Conservation (phyloP, 1,139 yeast genomes). For the Suhomyces bokatorum region DNA sequence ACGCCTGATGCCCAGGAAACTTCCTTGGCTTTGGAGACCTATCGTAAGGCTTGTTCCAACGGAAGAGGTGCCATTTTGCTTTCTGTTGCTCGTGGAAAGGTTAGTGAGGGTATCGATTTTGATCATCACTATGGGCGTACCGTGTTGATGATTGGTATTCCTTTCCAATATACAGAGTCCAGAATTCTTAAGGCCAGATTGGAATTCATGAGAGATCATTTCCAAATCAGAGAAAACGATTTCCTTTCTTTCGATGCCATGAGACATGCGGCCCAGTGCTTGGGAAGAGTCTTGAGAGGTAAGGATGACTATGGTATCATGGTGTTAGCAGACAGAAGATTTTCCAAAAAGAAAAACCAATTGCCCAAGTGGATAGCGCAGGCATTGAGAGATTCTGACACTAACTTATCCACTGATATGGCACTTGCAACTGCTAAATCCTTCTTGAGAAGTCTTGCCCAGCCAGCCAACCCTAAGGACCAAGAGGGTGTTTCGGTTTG, state of each 20-base stretch:
- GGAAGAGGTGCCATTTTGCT: constrained; percentile 96
- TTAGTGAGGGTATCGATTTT: constrained; percentile 98
- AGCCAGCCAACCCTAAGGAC: constrained; percentile 86
- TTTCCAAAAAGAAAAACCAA: constrained; percentile 80
- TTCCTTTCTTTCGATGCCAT: constrained; percentile 96
- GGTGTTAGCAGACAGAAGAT: constrained; percentile 95
- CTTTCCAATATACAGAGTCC: constrained; percentile 97
- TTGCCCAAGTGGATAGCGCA: constrained; percentile 97
- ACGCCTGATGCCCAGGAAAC: constrained; percentile 99
- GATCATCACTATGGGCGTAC: constrained; percentile 98
- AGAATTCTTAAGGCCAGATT: constrained; percentile 91
- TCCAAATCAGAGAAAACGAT: constrained; percentile 89
- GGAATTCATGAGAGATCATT: constrained; percentile 90
- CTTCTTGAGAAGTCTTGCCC: constrained; percentile 90
- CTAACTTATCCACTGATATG: constrained; percentile 94
- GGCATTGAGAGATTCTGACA: constrained; percentile 86
- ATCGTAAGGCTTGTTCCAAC: constrained; percentile 92
- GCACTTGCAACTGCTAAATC: constrained; percentile 93
- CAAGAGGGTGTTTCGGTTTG: constrained; percentile 95
- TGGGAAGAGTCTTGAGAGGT: constrained; percentile 95
- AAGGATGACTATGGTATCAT: constrained; percentile 98
- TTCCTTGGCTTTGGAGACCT: constrained; percentile 89
- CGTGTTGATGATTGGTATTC: constrained; percentile 97
- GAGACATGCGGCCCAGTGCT: constrained; percentile 99
- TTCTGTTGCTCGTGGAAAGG: constrained; percentile 98